Evolutionary conservation across 2,329 filamentous ascomycete species (phyloP), one percentile per base, ranked within the genome.

Genomic region (Penicillium janthinellum): DNA sequence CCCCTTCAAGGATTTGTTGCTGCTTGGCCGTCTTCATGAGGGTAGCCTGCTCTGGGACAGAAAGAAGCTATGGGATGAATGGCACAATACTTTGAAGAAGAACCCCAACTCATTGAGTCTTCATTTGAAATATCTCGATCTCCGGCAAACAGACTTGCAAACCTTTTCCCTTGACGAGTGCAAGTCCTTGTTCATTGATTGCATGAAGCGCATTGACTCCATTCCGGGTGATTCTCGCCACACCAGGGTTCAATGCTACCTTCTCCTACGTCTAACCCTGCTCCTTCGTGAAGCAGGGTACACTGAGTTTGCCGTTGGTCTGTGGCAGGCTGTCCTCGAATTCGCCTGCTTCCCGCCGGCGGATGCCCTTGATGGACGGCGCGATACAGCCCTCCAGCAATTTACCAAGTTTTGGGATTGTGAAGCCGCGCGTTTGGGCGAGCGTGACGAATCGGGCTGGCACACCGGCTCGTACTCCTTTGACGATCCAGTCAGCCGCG

Each of bases 401-500:
- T 90, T 96, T 62, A 79, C 84, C 50, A 83, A 88, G 2, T 96
- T 95, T 64, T 98, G 95, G 95, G 92, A 96, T 60, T 90, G 87
- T 58, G 94, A 97, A 70, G 82, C 86, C 0, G 81, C 90, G 0
- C 85, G 94, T 5, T 84, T 96, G 56, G 94, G 94, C 10, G 94
- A 98, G 67, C 70, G 77, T 0, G 81, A 80, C 1, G 88, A 91
- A 2, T 80, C 82, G 61, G 92, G 92, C 0, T 97, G 92, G 92
- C 70, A 64, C 25, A 72, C 64, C 20, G 66, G 55, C 34, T 61
- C 58, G 7, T 65, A 50, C 49, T 25, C 58, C 38, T 56, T 62
- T 17, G 42, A 81, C 1, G 79, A 82, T 42, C 64, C 76, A 6
- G 75, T 63, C 42, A 54, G 60, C 15, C 71, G 73, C 22, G 64